These are phyloP conservation scores for Yarrowia sp. DNA, from an alignment of 805 yeast species.

Conservation along the genomic window DNA sequence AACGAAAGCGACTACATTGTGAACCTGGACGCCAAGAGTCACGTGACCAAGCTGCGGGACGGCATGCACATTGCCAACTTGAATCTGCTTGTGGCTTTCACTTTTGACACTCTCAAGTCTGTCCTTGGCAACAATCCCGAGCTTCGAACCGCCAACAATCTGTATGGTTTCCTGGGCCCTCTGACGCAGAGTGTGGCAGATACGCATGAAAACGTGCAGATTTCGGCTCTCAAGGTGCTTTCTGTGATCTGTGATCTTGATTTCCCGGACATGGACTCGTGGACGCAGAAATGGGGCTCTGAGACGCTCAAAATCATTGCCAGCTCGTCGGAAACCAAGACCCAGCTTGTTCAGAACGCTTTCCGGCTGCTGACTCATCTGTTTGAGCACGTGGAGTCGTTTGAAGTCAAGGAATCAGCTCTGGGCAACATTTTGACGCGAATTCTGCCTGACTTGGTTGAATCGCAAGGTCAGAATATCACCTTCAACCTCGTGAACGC, in stretches of 20 bases:
- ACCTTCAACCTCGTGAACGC: constrained; percentile 86
- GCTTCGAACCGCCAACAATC: constrained; percentile 64
- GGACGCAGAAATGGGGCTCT: constrained; percentile 45
- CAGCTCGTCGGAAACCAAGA: constrained; percentile 77
- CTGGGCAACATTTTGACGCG: constrained; percentile 74
- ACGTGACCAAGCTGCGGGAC: constrained; percentile 7
- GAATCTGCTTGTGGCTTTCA: constrained; percentile 71
- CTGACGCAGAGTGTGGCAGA: constrained; percentile 66
- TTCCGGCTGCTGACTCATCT: constrained; percentile 75
- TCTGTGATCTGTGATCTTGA: constrained; percentile 66
- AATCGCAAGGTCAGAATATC: constrained; percentile 85
- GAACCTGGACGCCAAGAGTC: constrained; percentile 60
- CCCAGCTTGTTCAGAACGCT: constrained; percentile 80
- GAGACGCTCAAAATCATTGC: constrained; percentile 61
- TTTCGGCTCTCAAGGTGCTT: constrained; percentile 69
- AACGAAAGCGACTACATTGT: constrained; percentile 73
- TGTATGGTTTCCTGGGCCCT: constrained; percentile 77
- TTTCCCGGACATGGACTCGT: constrained; percentile 59
- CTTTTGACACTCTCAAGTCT: constrained; percentile 76
- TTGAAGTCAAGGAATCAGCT: constrained; percentile 72
- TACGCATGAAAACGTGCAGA: constrained; percentile 78
- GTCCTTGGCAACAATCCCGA: constrained; percentile 69
- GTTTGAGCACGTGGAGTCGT: constrained; percentile 70
- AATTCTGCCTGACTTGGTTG: constrained; percentile 85
- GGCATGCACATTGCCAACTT: constrained; percentile 59